Base-by-base conservation (phyloP, 768 basidiomycete species). In the Thelephora ganbajun region DNA sequence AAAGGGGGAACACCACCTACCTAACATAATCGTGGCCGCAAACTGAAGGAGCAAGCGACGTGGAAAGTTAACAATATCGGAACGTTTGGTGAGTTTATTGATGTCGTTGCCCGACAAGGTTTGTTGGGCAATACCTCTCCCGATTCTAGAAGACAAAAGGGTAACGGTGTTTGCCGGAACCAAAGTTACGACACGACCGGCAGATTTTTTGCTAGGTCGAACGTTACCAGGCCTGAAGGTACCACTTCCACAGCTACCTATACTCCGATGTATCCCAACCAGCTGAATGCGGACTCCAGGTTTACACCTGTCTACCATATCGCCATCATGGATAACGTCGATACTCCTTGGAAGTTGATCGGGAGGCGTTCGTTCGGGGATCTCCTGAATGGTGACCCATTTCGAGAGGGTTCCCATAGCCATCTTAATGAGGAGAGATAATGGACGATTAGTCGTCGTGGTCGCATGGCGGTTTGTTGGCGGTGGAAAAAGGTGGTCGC, bases 331-430 rank as follows among this genome's bases (percentile, higher is more conserved):
- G 41, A 97, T 87, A 46, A 98, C 84, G 63, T 99, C 96, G 33
- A 91, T 92, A 57, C 92, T 93, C 43, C 96, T 76, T 41, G 96
- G 96, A 26, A 99, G 71, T 63, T 97, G 94, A 23, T 96, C 96
- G 39, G 96, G 87, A 20, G 96, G 96, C 12, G 96, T 92, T 19
- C 96, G 80, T 66, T 99, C 96, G 2, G 96, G 96, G 94, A 99
- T 98, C 61, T 99, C 96, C 67, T 99, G 96, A 52, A 99, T 98
- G 63, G 82, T 91, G 59, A 98, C 88, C 96, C 55, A 82, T 96
- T 63, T 91, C 78, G 44, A 99, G 69, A 18, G 77, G 69, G 58
- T 80, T 77, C 2, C 91, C 93, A 46, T 94, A 84, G 36, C 92
- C 92, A 62, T 98, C 92, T 37, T 80, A 80, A 63, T 91, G 84